Base-by-base conservation (phyloP, 1,284 basidiomycete species). In the Rhodotorula sp. region DNA sequence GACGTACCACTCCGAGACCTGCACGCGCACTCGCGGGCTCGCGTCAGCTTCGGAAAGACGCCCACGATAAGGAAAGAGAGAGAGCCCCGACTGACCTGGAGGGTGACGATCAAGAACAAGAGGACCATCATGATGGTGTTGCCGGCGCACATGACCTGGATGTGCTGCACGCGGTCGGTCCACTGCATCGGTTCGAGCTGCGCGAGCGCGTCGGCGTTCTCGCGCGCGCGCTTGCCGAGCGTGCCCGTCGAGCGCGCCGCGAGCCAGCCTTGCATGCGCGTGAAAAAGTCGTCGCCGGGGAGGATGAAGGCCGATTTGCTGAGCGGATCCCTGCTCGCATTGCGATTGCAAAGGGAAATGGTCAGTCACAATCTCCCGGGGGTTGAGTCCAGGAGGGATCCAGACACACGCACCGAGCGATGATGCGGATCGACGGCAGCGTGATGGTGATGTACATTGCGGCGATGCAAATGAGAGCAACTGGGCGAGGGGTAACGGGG, bases 361-460 rank as follows among this genome's bases (percentile, higher is more conserved):
- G 28, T n/a, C 7, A 38, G 38, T 19, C 26, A 18, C 23, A 23
- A 23, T 5, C 50, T 28, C 54, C 23, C 3, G n/a, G 19, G 12
- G 12, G n/a, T 28, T 28, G 5, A 34, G 5, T 34, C 14, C 1
- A 5, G 23, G 1, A 6, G 52, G 48, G 19, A 1, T 3, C 2
- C 5, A 18, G 31, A 10, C 26, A 23, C 18, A 50, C 67, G 48
- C 60, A 73, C 74, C 49, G 50, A 26, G 74, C 69, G 55, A 76
- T 68, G n/a, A 60, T 50, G 50, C 75, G 75, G 65, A 76, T 60
- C 23, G 68, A 74, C 5, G 75, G 75, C 19, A 76, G 45, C 15
- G 72, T 74, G 60, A 76, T 66, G 56, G 69, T 59, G 45, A 76
- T 74, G 68, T 76, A 76, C 45, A 76, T 54, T 2, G 75, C 72